These are phyloP conservation scores for Quercus tomentella DNA, from an alignment of 331 rosid species.

Conservation along the genomic window DNA sequence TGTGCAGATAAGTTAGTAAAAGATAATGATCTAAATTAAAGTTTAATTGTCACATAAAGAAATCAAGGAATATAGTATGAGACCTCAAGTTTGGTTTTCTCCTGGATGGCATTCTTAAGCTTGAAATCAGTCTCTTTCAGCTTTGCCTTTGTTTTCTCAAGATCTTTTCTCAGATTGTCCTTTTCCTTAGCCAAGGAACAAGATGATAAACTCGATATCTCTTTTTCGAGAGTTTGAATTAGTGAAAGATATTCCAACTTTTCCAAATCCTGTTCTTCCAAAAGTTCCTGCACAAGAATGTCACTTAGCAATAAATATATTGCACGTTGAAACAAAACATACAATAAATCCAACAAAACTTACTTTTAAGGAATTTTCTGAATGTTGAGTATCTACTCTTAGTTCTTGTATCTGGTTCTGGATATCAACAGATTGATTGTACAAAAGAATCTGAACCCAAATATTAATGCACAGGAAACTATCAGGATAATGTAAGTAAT, in stretches of 20 bases:
- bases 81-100: conserved; percentile 91
- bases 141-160: conserved; percentile 66
- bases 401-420: conserved; percentile 55
- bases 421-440: conserved; percentile 51
- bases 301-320: background rate
- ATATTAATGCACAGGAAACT: conserved; percentile 17
- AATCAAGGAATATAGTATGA: conserved; percentile 13
- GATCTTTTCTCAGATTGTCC: conserved; percentile 71
- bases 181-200: conserved; percentile 70
- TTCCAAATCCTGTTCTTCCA: conserved; percentile 53
- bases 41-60: conserved; percentile 5
- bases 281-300: conserved; percentile 44
- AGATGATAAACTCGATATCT: conserved; percentile 52
- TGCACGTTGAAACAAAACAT: conserved; percentile 10
- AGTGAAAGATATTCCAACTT: conserved; percentile 53
- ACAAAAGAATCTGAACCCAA: conserved; percentile 48
- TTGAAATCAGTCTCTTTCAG: conserved; percentile 78
- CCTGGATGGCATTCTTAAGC: conserved; percentile 80
- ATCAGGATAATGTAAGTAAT: conserved; percentile 11
- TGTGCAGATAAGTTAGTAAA: conserved; percentile 17
- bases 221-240: conserved; percentile 67
- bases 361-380: conserved; percentile 48
- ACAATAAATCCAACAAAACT: conserved; percentile 19
- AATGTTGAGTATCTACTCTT: conserved; percentile 44
- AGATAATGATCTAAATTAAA: conserved; percentile 3